Base-by-base conservation (phyloP, 2,329 filamentous ascomycete species). In the Talaromyces verruculosus region DNA sequence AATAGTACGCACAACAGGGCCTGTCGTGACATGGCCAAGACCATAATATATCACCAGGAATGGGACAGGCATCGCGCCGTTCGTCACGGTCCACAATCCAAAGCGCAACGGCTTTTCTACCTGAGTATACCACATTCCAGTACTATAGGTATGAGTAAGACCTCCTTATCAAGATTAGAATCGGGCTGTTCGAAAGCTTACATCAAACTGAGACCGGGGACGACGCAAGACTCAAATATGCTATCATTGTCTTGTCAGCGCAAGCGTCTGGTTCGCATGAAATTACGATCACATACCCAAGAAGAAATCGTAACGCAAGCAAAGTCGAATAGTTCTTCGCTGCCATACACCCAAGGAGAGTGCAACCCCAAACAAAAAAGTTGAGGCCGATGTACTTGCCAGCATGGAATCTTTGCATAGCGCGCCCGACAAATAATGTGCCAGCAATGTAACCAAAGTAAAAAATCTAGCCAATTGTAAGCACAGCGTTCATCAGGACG, bases 101-200 rank as follows among this genome's bases (percentile, higher is more conserved):
- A 53, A 53, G 25, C 49, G 49, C 15, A 53, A 53, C 49, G 49
- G 49, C 5, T 53, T 30, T 30, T 53, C 49, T 53, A 33, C 49
- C 25, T 53, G 49, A 7, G 49, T 35, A 35, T 35, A 35, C 33
- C 33, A 35, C 33, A 35, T 35, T 11, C 33, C 33, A 35, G 33
- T 35, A 35, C 33, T 35, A 35, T 10, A 35, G 10, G 33, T 11
- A 35, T 35, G 33, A 35, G 33, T 35, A 11, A 35, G 33, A 35
- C 33, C 10, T 35, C 11, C 8, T 10, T 35, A 35, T 35, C 33
- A 35, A 35, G 11, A 35, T 35, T 35, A 10, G 11, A 35, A 35
- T 35, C 8, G 10, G 33, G 33, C 33, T 11, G 33, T 35, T 35
- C 33, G 4, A 35, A 35, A 35, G 8, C 33, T 35, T 35, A 35